A percentile compares a stretch with the other conserved stretches of the same genome.
These are phyloP conservation scores for Ambrosiella xylebori DNA, from an alignment of 2,329 filamentous ascomycete species.

Conservation along the genomic window DNA sequence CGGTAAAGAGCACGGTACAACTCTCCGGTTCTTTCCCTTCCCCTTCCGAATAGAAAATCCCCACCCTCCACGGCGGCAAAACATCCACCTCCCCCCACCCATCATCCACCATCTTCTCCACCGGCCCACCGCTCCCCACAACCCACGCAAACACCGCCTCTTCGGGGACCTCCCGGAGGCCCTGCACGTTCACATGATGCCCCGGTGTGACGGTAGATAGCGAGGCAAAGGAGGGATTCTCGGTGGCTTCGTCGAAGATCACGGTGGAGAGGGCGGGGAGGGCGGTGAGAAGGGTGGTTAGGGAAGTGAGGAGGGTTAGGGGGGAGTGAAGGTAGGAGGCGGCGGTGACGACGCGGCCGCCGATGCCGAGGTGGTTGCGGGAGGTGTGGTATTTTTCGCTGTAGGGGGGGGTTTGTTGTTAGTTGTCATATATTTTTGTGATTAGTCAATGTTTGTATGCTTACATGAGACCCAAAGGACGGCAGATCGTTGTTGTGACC, in stretches of 20 bases:
- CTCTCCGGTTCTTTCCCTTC: slow-evolving; percentile 6
- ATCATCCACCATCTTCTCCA: slow-evolving; percentile 20
- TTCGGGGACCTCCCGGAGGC: neutral
- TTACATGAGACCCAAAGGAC: slow-evolving; percentile 9
- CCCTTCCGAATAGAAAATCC: slow-evolving; percentile 19
- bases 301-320: slow-evolving; percentile 16
- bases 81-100: slow-evolving; percentile 24
- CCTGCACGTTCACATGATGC: neutral
- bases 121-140: neutral
- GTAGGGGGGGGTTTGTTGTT: slow-evolving; percentile 1
- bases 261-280: slow-evolving; percentile 17
- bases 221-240: slow-evolving; percentile 18
- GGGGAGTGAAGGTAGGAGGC: slow-evolving; percentile 24
- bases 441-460: neutral
- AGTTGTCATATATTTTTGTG: neutral
- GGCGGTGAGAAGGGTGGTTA: slow-evolving; percentile 16
- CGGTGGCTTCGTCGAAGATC: slow-evolving; percentile 28
- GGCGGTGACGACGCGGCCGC: slow-evolving; percentile 29
- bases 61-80: slow-evolving; percentile 31
- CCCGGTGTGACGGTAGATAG: neutral
- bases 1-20: slow-evolving; percentile 29
- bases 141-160: neutral
- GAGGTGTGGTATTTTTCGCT: slow-evolving; percentile 30
- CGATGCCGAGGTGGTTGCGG: slow-evolving; percentile 30
- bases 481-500: neutral